Base-by-base conservation (phyloP, 2,329 filamentous ascomycete species). In the Paraphoma sp. region DNA sequence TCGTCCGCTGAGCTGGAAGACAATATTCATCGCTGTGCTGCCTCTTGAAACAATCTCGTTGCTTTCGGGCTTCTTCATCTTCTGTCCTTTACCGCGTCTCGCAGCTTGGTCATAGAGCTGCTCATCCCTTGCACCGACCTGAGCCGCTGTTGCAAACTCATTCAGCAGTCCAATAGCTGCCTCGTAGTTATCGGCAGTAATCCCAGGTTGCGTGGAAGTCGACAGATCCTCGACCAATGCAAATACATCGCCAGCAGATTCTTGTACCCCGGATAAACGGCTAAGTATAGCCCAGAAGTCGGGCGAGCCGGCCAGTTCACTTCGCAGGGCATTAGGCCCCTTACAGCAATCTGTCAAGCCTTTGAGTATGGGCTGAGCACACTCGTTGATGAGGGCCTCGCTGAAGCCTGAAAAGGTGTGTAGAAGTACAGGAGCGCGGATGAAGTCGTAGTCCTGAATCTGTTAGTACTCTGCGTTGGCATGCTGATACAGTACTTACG, bases 151-250 rank as follows among this genome's bases (percentile, higher is more conserved):
- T 3, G 95, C 92, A 76, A 98, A 98, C 59, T 94, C 90, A 67
- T 96, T 96, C 23, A 97, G 84, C 18, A 99, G 82, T 30, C 85
- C 83, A 52, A 99, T 89, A 3, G 91, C 90, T 18, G 92, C 89
- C 72, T 97, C 93, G 69, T 98, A 99, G 67, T 99, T 99, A 72
- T 98, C 95, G 23, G 93, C 92, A 57, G 93, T 94, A 48, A 99
- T 91, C 6, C 93, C 90, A 12, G 91, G 88, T 16, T 89, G 89
- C n/a, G 86, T 84, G 3, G 84, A 84, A 12, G 89, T 89, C 11
- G 84, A 85, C 2, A 92, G 87, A 28, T 86, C 87, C 70, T 95
- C 90, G 0, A 97, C 82, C n/a, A 98, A 90, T 52, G 90, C 87
- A 74, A 98, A 98, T 0, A 96, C 93, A 14, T 89, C 83, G 0